Percentiles rank a stretch among this genome's conserved stretches.
phyloP scores from a whole-genome alignment of 805 yeast genomes.

The Zygotorulaspora chibaensis region DNA sequence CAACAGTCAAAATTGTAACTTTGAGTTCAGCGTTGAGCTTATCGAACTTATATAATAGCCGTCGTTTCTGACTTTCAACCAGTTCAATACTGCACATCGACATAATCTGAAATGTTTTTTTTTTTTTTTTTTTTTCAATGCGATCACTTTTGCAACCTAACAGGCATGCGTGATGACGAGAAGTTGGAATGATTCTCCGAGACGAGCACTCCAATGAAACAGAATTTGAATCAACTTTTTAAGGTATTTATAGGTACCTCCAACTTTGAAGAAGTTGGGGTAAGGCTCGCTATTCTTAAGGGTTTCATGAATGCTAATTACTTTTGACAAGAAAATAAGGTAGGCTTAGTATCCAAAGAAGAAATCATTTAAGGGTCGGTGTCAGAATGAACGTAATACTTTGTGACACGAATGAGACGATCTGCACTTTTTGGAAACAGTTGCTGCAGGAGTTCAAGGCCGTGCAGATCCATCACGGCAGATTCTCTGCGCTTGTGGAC shows the following conservation, averaged over 20 bases:
- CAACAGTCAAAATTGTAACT: slow-evolving; percentile 5
- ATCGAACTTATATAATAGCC: slow-evolving; percentile 3
- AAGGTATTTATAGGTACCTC: no score
- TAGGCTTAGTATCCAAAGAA: no score
- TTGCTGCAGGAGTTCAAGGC: slow-evolving; percentile 10
- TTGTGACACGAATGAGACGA: slow-evolving; percentile 21
- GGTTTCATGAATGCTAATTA: no score
- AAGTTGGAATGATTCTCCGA: not conserved
- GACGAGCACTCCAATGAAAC: no score
- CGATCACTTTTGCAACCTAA: not conserved
- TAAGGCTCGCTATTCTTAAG: no score
- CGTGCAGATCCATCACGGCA: slow-evolving; percentile 15
- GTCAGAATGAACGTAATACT: slow-evolving; percentile 15
- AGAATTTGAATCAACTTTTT: no score
- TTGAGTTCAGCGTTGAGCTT: slow-evolving; percentile 2
- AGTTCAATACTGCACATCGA: slow-evolving; percentile 8
- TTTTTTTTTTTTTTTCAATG: slow-evolving; percentile 2
- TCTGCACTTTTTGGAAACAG: slow-evolving; percentile 18
- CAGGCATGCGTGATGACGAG: not conserved
- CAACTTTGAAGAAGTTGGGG: no score
- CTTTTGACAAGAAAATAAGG: not conserved
- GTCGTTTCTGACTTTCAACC: not conserved
- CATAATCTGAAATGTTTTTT: not conserved
- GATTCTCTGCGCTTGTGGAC: slow-evolving; percentile 11
- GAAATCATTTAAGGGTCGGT: not conserved